These are phyloP conservation scores for Pseudogymnoascus sp. DNA, from an alignment of 2,329 filamentous ascomycete species.

Conservation along the genomic window DNA sequence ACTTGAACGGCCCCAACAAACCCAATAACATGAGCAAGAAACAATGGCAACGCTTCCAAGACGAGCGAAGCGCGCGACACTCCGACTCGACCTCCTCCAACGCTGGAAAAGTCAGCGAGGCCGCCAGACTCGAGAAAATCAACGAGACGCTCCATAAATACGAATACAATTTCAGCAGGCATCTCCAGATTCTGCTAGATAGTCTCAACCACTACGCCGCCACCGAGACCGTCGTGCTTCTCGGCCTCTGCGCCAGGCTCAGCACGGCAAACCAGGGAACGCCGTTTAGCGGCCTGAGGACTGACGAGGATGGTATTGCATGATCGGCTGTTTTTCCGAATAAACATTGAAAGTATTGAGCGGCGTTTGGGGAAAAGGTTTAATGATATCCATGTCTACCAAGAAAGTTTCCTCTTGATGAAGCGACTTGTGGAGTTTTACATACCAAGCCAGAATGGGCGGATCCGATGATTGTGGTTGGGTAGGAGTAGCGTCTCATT, in stretches of 20 bases:
- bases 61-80: conserved; percentile 38
- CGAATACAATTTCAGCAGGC: conserved; percentile 85
- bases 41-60: conserved; percentile 53
- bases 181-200: conserved; percentile 89
- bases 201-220: conserved; percentile 95
- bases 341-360: conserved; percentile 2
- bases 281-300: conserved; percentile 52
- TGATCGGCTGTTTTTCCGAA: neutral
- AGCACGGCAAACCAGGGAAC: conserved; percentile 76
- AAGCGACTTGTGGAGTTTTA: conserved; percentile 1
- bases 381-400: conserved; percentile 10
- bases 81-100: conserved; percentile 23
- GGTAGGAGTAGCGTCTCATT: conserved; percentile 5
- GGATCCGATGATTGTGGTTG: neutral
- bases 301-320: conserved; percentile 45
- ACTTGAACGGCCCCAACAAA: conserved; percentile 54
- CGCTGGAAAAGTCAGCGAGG: conserved; percentile 16
- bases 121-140: conserved; percentile 38
- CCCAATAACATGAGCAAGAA: conserved; percentile 53
- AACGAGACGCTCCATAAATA: conserved; percentile 85
- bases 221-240: conserved; percentile 88
- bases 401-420: conserved; percentile 8
- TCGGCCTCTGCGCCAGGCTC: conserved; percentile 77
- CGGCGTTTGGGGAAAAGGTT: conserved; percentile 1
- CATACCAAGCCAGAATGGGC: neutral